Evolutionary conservation across 495 filamentous ascomycete genomes (phyloP).

Genomic region (Parathielavia hyrcaniae): DNA sequence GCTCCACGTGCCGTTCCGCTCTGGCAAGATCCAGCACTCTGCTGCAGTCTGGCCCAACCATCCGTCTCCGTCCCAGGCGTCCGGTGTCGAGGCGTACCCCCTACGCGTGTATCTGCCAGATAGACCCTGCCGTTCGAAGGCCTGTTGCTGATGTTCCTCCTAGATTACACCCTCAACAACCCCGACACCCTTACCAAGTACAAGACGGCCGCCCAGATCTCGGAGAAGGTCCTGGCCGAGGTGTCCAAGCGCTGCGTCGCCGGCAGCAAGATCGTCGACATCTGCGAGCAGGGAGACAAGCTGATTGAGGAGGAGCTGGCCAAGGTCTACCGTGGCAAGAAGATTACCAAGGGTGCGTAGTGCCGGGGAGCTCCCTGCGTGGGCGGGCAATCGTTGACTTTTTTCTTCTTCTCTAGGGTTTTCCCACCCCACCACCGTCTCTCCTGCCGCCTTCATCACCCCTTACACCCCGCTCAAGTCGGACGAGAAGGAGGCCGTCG

Average conservation of each 20-base stretch:
- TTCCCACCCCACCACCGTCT: constrained; percentile 90
- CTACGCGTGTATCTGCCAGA: not conserved
- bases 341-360: constrained; percentile 76
- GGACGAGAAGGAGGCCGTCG: constrained; percentile 75
- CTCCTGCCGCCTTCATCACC: constrained; percentile 87
- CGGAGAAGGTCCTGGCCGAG: constrained; percentile 85
- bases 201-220: constrained; percentile 90
- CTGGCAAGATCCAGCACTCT: not conserved
- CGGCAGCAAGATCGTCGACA: constrained; percentile 80
- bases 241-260: constrained; percentile 76
- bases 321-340: constrained; percentile 98
- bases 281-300: constrained; percentile 94
- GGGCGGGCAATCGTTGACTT: not conserved
- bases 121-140: not conserved
- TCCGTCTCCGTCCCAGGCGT: not conserved
- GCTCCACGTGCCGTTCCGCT: not conserved
- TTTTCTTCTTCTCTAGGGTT: constrained; percentile 51
- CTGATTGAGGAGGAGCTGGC: constrained; percentile 85
- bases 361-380: not conserved
- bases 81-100: not conserved
- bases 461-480: constrained; percentile 89
- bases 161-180: constrained; percentile 93
- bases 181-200: constrained; percentile 98
- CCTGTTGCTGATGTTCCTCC: constrained; percentile 14
- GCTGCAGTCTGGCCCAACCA: not conserved